Base-by-base conservation (phyloP, 495 filamentous ascomycete genomes). In the Lasiosphaeria miniovina region DNA sequence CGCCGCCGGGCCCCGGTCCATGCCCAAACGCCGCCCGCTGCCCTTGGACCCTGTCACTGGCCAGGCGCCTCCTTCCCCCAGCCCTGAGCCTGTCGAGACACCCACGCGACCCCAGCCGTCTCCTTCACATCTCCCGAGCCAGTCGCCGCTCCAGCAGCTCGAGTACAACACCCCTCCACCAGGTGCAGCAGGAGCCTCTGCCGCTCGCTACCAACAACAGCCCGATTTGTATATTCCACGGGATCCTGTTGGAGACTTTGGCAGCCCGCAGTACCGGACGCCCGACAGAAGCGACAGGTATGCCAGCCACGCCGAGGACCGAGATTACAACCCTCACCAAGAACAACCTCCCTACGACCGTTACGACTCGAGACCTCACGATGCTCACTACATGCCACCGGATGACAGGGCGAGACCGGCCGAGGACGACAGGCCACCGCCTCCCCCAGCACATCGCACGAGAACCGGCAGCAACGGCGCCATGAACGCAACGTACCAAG, bases 1-100 rank as follows among this genome's bases (percentile, higher is more conserved):
- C 5, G 7, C 43, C 12, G 43, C 43, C 73, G 55, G 88, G 80
- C 41, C 87, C 32, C 62, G 71, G 35, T 50, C 57, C 24, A 68
- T 83, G 15, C 71, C 74, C 5, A 93, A 90, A 72, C 80, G 92
- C 61, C 84, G 92, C 38, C 92, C 92, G 3, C 71, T 96, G 49
- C 91, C 91, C 5, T 81, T 83, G 8, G 87, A 90, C 68, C 88
- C 89, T 8, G 78, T 86, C 51, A 83, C 80, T 12, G 79, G 81
- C 38, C 74, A 75, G 33, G 68, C 75, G 4, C 75, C 78, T 10
- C 60, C 67, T n/a, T 46, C 62, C 8, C 61, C 68, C 4, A 59
- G 64, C 6, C 69, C 63, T 24, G 78, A 83, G 17, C 72, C 68
- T 41, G 55, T 67, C 14, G 75, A 78, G 50, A 71, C 73, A 32